Base-by-base conservation (phyloP, 768 basidiomycete species). In the Leccinum broughii region DNA sequence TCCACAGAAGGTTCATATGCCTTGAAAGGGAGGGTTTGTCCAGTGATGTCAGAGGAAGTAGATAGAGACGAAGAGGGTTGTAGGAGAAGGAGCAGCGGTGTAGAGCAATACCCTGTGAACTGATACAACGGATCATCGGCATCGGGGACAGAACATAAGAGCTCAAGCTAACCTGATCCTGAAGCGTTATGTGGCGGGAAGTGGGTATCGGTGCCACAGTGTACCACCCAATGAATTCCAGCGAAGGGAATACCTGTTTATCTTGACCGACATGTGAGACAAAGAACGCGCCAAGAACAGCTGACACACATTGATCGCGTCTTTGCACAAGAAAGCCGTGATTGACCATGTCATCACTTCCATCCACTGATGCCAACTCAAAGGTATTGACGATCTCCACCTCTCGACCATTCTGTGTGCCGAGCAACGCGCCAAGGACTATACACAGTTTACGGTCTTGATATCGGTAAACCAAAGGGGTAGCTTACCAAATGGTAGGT, bases 141-240 rank as follows among this genome's bases (percentile, higher is more conserved):
- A 48, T 55, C 17, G 14, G 46, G 17, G 41, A 52, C 13, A 34
- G 7, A 20, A 10, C 3, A n/a, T 8, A 22, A 50, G 2, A 49
- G 11, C 20, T 8, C 41, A 41, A 48, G 48, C 75, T 15, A 60
- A 88, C 95, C 80, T 97, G 93, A 71, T 92, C 87, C 71, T 98
- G 93, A 17, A 98, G 81, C 2, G 83, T 80, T 50, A 93, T 86
- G 68, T 98, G 94, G 20, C 78, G 78, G n/a, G 82, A 68, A 1
- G 87, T 87, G 0, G 93, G 93, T 11, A 79, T 77, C n/a, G 82
- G 72, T 15, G 93, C 88, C 49, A 95, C 87, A 0, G 91, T 92
- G 75, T 99, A 99, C 97, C 97, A 99, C 8, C 97, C 97, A 54
- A 99, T 91, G 70, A 99, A 89, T 70, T 98, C 97, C 35, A 98